These are phyloP conservation scores for Skeletonema menzelii DNA, from an alignment of 108 stramenopile species.

Conservation along the genomic window DNA sequence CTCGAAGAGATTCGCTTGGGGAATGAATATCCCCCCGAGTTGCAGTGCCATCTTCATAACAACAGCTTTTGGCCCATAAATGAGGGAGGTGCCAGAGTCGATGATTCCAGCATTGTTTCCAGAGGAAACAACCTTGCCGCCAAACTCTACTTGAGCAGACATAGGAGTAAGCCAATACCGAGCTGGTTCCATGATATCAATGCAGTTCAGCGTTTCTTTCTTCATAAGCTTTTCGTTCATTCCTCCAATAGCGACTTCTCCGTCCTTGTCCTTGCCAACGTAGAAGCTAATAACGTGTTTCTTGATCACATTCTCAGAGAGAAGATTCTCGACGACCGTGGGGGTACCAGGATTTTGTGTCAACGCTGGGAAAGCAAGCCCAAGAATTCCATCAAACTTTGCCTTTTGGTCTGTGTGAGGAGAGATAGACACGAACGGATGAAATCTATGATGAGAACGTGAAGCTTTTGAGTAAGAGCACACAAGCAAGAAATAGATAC, in stretches of 20 bases:
- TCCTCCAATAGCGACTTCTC: constrained; percentile 97
- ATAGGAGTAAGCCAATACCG: constrained; percentile 92
- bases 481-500: constrained; percentile 25
- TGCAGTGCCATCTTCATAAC: constrained; percentile 69
- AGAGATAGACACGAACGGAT: background rate
- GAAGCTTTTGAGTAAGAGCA: too few species aligned
- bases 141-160: constrained; percentile 60
- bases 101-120: constrained; percentile 82
- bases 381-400: constrained; percentile 98
- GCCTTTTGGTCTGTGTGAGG: constrained; percentile 43
- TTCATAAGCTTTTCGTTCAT: constrained; percentile 71
- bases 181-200: constrained; percentile 63
- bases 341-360: constrained; percentile 70
- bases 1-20: constrained; percentile 81
- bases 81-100: constrained; percentile 94
- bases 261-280: constrained; percentile 86
- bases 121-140: constrained; percentile 21
- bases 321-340: constrained; percentile 91
- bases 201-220: constrained; percentile 69
- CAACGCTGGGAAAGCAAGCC: constrained; percentile 92
- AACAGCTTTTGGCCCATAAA: constrained; percentile 84
- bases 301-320: constrained; percentile 71
- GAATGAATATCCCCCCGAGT: constrained; percentile 75
- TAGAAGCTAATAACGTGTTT: constrained; percentile 94
- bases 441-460: background rate